Evolutionary conservation across 106 monocot genomes (phyloP).

Genomic region (Dendrobium nobile): DNA sequence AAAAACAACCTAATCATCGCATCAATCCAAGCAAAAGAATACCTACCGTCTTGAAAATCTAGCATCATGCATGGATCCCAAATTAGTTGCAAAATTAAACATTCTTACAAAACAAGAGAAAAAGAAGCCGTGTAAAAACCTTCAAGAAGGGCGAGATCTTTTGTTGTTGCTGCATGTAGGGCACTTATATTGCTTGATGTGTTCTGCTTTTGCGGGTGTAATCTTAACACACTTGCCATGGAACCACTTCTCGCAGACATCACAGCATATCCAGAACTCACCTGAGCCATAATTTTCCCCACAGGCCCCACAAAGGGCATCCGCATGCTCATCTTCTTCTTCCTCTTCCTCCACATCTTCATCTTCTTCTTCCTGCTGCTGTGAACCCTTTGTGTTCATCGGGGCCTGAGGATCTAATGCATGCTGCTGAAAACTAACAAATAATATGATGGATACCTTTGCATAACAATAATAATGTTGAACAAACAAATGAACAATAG

Average conservation of each 20-base stretch:
- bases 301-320: slow-evolving; percentile 51
- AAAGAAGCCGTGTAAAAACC: background rate
- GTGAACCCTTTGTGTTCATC: slow-evolving; percentile 10
- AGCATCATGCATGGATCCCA: too few relatives aligned
- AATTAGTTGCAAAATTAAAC: background rate
- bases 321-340: slow-evolving; percentile 39
- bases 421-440: background rate
- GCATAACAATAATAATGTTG: background rate
- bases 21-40: too few relatives aligned
- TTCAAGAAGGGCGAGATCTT: slow-evolving; percentile 9
- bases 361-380: slow-evolving; percentile 16
- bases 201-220: slow-evolving; percentile 24
- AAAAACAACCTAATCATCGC: too few relatives aligned
- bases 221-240: slow-evolving; percentile 63
- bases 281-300: slow-evolving; percentile 47
- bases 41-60: too few relatives aligned
- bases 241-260: slow-evolving; percentile 60
- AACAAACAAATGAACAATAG: background rate
- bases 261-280: slow-evolving; percentile 71
- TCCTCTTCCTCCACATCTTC: slow-evolving; percentile 20
- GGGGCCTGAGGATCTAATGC: slow-evolving; percentile 12
- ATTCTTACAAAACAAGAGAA: background rate
- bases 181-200: slow-evolving; percentile 45
- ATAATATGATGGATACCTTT: background rate
- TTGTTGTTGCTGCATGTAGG: slow-evolving; percentile 39